Base-by-base conservation (phyloP, 768 basidiomycete species). In the Chiua virens region DNA sequence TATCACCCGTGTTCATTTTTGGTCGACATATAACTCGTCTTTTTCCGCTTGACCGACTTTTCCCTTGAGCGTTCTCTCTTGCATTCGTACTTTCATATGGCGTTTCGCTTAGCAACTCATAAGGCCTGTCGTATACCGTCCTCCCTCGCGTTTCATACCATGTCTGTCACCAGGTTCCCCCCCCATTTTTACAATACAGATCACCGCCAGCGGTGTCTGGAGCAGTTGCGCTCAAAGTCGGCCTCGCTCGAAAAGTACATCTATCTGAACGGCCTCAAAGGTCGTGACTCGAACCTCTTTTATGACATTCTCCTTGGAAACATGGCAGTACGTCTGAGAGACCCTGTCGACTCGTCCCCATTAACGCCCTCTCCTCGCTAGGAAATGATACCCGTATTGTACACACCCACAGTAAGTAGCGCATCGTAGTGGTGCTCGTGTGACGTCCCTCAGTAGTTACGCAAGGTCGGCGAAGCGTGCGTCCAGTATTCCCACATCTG, bases 401-500 rank as follows among this genome's bases (percentile, higher is more conserved):
- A 89, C 68, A 89, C 87, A 6, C 87, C 87, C 5, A 87, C 86
- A 52, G 86, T 86, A 42, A 57, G 64, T 45, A 22, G 18, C 13
- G 8, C 42, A 3, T 35, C 41, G 4, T 39, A 20, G 17, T 36
- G 17, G 21, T 15, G 11, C 51, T 57, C 61, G 53, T 32, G 37
- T 48, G 56, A 58, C 45, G 18, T 41, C 27, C 23, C 47, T 51
- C 27, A 30, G 30, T 11, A 51, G 22, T 23, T 17, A 14, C n/a
- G 27, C 55, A 15, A 79, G 81, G 80, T 82, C 42, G 87, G 87
- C 22, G 87, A 88, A 47, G 87, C 83, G 1, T 88, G 87, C 57
- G 74, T 82, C 48, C 79, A 83, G 62, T 88, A 83, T 59, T 83
- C 82, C 5, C 80, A 86, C 57, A 85, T 87, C 46, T 85, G 81